Base-by-base conservation (phyloP, 129 eudicot species). In the Oenanthe sinensis region DNA sequence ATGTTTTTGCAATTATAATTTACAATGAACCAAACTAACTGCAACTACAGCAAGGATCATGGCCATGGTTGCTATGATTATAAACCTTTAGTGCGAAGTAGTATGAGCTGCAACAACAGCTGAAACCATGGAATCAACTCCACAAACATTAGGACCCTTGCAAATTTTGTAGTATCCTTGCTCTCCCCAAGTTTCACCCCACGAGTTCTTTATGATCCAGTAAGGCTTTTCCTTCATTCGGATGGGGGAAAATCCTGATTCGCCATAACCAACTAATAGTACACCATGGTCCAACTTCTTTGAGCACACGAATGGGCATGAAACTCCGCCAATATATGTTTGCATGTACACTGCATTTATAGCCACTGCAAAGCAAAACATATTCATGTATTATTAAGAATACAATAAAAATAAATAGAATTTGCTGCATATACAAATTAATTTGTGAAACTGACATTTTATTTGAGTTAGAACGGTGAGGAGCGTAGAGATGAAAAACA, bases 141-240 rank as follows among this genome's bases (percentile, higher is more conserved):
- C 97, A 60, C 97, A 92, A 9, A 88, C 71, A 50, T 89, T 89
- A 58, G 79, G 89, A 8, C 97, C 97, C 60, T 83, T 84, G 82
- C 95, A 92, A 65, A 92, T 85, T 67, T 86, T 89, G 87, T 92
- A 92, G 79, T 74, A 89, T 13, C 95, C 97, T 4, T 84, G 69
- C 58, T 92, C 95, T 55, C 92, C 97, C 97, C 95, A 91, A 8
- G 65, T 72, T 42, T 76, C 81, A 37, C 97, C 97, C 95, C 97
- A 91, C 0, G 95, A 91, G 84, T 91, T 91, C 92, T 91, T 91
- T 13, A 91, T 91, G 76, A 91, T 91, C 97, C 97, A 92, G 71
- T 86, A 92, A 14, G 96, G 93, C 83, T 92, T 90, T 83, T 90
- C 90, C 83, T 92, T 90, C 85, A 85, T 62, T 45, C 95, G 71